Base-by-base conservation (phyloP, 345 rosid genomes). In the Syzygium grande region DNA sequence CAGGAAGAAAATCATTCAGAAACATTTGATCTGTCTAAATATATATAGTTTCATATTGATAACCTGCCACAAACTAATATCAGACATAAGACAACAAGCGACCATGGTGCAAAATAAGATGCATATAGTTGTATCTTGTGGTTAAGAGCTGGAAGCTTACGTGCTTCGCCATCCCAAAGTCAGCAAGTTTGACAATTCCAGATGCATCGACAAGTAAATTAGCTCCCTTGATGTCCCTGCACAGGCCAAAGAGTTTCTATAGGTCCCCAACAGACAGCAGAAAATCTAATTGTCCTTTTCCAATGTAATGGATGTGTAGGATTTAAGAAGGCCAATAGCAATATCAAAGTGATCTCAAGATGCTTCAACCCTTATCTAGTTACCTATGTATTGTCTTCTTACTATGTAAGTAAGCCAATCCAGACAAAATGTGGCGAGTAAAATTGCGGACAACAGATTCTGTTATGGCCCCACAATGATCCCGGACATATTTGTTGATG, bases 91-190 rank as follows among this genome's bases (percentile, higher is more conserved):
- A 61, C 73, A 61, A n/a, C 73, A 61, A 61, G 73, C 13, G 73
- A 61, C 30, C 17, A 61, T 61, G 73, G 73, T 61, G 34, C n/a
- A 61, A 61, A n/a, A 61, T 27, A 61, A 61, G 34, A 68, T 73
- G 80, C 80, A 19, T 73, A 34, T 19, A 73, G 13, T 34, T 34
- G 80, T 73, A 19, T 19, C 46, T 73, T 73, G 80, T 19, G 49
- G 41, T 46, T 21, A 49, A 63, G 79, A 55, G 46, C 43, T 8
- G 77, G 15, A 59, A 80, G 92, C 97, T 95, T 90, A 98, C 99
- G 88, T 94, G 99, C 92, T 98, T 98, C 56, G 99, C 95, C 99
- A 95, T 98, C 91, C 99, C 99, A 90, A 98, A 98, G 89, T 96
- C 99, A 16, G 98, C 98, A 85, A 98, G 98, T 93, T 98, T 98